A percentile compares a stretch with the other conserved stretches of the same genome.
Evolutionary conservation across 2,329 filamentous ascomycete species (phyloP).

Genomic region (Cladosporium sp.): DNA sequence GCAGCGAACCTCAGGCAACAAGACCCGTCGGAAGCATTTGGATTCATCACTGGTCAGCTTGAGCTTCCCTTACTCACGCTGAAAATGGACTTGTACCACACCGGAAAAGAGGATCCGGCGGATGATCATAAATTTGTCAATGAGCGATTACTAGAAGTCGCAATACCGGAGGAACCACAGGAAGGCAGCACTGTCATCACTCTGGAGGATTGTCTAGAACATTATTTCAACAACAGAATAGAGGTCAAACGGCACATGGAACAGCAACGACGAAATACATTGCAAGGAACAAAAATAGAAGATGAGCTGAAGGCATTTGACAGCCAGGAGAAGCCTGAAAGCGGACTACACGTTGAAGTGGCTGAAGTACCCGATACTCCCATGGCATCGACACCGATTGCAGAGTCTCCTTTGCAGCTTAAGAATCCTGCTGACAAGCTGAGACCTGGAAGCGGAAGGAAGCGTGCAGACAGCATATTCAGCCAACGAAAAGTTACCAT

Average conservation of each 20-base stretch:
- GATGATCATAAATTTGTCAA: conserved; percentile 95
- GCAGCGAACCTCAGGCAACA: conserved; percentile 76
- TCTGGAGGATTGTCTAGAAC: conserved; percentile 85
- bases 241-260: conserved; percentile 74
- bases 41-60: conserved; percentile 86
- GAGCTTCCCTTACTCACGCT: conserved; percentile 82
- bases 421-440: conserved; percentile 30
- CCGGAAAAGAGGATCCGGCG: conserved; percentile 73
- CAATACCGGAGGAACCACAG: conserved; percentile 68
- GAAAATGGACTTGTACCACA: conserved; percentile 92
- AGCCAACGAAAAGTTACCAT: conserved; percentile 38
- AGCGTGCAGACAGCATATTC: conserved; percentile 48
- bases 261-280: conserved; percentile 55
- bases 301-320: conserved; percentile 13
- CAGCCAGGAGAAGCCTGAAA: conserved; percentile 26
- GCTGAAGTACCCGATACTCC: conserved; percentile 33
- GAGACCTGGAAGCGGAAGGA: conserved; percentile 34
- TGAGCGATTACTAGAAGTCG: conserved; percentile 83
- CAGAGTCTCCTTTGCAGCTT: conserved; percentile 19
- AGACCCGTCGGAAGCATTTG: conserved; percentile 93
- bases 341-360: conserved; percentile 10
- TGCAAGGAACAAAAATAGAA: conserved; percentile 40
- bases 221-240: conserved; percentile 91
- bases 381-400: conserved; percentile 19
- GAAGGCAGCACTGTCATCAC: conserved; percentile 62